Evolutionary conservation across 2,329 filamentous ascomycete genomes (phyloP).

Genomic region (Scorias spongiosa): DNA sequence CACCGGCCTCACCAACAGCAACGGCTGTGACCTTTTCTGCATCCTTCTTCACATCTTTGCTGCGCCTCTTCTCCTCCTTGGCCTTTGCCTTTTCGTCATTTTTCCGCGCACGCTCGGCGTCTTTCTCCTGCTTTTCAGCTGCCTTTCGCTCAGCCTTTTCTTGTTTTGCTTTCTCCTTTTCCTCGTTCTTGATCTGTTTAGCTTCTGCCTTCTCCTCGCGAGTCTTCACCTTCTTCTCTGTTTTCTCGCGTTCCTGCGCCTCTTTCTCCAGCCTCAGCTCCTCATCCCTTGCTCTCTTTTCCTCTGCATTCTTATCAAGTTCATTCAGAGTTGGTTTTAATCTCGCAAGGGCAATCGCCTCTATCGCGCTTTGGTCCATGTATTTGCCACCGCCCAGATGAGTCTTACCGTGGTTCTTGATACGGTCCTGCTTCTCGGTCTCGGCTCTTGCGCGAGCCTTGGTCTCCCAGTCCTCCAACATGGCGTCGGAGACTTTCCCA

Average conservation of each 20-base stretch:
- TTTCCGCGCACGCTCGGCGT: constrained; percentile 3
- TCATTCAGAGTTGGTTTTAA: constrained; percentile 76
- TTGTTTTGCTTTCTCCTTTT: constrained; percentile 37
- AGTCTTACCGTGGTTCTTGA: constrained; percentile 40
- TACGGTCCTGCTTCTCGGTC: constrained; percentile 45
- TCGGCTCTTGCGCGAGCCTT: constrained; percentile 58
- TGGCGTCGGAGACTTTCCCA: constrained; percentile 53
- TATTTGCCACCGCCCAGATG: constrained; percentile 70
- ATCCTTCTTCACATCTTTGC: constrained; percentile 3
- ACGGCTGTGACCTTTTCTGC: constrained; percentile 2
- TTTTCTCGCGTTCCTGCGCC: constrained; percentile 45
- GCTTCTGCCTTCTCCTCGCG: constrained; percentile 30
- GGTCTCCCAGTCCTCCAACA: constrained; percentile 62
- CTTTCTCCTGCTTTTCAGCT: constrained; percentile 3
- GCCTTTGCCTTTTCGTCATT: constrained; percentile 2
- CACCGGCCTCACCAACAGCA: constrained; percentile 3
- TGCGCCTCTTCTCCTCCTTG: background rate
- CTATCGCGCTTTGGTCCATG: constrained; percentile 62
- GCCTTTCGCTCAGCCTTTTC: constrained; percentile 2
- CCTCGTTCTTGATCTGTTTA: constrained; percentile 38
- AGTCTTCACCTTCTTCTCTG: constrained; percentile 37
- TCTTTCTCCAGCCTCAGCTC: constrained; percentile 50
- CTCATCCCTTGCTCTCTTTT: constrained; percentile 51
- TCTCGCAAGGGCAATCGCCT: constrained; percentile 60
- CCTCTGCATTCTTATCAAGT: constrained; percentile 64